phyloP scores from a whole-genome alignment of 805 yeast species.

The Pichia pseudocactophila region DNA sequence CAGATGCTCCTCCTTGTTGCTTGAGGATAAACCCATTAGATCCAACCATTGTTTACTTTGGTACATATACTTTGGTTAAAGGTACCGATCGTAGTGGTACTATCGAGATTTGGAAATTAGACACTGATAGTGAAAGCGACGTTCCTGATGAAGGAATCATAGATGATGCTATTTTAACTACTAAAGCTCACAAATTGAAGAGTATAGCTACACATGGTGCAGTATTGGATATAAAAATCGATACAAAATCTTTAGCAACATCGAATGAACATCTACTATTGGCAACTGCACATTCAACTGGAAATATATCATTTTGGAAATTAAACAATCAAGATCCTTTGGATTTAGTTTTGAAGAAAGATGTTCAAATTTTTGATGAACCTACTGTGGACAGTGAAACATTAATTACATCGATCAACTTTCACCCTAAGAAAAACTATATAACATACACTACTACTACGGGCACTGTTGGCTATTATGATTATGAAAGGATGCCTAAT shows the following conservation, averaged over 20 bases:
- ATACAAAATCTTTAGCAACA: conserved; percentile 29
- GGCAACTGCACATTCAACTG: conserved; percentile 73
- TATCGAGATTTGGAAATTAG: conserved; percentile 32
- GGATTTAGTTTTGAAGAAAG: conserved; percentile 19
- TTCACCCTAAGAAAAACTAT: conserved; percentile 35
- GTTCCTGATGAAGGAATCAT: conserved; percentile 8
- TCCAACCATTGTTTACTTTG: conserved; percentile 44
- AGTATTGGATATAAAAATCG: conserved; percentile 65
- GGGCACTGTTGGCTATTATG: conserved; percentile 42
- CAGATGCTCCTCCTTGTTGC: conserved; percentile 79
- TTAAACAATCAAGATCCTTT: conserved; percentile 17
- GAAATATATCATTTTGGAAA: conserved; percentile 61
- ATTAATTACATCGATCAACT: conserved; percentile 58
- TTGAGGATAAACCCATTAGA: conserved; percentile 50
- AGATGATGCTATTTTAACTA: background rate
- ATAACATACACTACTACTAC: conserved; percentile 56
- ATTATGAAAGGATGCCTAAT: conserved; percentile 11
- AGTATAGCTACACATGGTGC: conserved; percentile 44
- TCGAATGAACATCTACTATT: conserved; percentile 35
- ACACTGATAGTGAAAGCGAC: background rate
- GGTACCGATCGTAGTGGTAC: conserved; percentile 58
- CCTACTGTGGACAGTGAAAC: conserved; percentile 19
- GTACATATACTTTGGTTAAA: conserved; percentile 70
- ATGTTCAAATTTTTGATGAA: conserved; percentile 39
- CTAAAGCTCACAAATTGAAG: conserved; percentile 1